Conservation (phyloP, 345 rosid species). For the Dipteronia dyeriana region DNA sequence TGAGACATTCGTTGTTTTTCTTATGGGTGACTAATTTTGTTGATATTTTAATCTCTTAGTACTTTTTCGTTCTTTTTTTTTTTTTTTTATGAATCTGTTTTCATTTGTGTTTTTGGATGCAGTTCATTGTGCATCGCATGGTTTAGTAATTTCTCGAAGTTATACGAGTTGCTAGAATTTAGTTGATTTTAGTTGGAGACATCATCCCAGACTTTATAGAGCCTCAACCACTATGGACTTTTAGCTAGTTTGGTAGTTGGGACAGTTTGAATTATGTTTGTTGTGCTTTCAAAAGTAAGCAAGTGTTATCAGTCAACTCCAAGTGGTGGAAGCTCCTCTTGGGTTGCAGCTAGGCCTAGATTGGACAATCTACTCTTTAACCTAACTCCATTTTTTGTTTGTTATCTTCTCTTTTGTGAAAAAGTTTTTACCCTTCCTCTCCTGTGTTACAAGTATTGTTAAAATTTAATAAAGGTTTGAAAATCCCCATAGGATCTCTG, state of each 20-base stretch:
- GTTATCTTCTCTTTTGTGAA: too few species aligned
- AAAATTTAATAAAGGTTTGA: not conserved
- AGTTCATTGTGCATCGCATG: not conserved
- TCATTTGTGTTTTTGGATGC: not conserved
- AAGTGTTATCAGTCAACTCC: too few species aligned
- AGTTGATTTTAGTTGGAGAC: not conserved
- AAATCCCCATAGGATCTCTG: not conserved
- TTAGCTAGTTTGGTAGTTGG: too few species aligned
- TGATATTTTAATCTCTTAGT: conserved; percentile 16
- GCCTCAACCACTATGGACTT: too few species aligned
- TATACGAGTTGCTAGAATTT: not conserved
- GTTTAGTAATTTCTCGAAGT: not conserved
- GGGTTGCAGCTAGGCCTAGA: too few species aligned
- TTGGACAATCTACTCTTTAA: too few species aligned
- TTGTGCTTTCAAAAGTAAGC: too few species aligned
- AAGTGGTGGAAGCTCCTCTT: too few species aligned
- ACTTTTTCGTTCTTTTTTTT: not conserved
- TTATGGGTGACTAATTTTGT: conserved; percentile 33
- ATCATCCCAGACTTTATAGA: not conserved
- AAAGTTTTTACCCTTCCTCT: too few species aligned
- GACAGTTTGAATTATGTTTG: too few species aligned
- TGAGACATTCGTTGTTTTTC: conserved; percentile 28
- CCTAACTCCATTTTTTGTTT: too few species aligned
- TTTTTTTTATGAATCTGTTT: not conserved
- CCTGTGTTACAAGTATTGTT: too few species aligned